Evolutionary conservation across 345 rosid genomes (phyloP).

Genomic region (Salix dunnii): DNA sequence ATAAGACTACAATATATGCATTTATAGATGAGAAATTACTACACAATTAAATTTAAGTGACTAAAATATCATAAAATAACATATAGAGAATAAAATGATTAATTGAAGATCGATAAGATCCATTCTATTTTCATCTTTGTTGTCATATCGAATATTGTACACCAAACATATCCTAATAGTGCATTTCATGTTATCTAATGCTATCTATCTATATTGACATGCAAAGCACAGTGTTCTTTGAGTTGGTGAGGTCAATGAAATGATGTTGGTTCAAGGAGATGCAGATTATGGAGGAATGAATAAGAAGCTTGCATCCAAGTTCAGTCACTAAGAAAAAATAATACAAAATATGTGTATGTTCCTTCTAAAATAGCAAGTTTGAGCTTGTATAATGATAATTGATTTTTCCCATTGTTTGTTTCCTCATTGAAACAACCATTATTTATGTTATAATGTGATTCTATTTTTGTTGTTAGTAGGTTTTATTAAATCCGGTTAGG

Average conservation of each 20-base stretch:
- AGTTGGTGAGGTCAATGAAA: not conserved
- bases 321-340: not conserved
- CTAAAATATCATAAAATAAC: too few relatives aligned
- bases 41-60: too few relatives aligned
- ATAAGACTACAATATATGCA: too few relatives aligned
- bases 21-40: too few relatives aligned
- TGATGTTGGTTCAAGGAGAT: not conserved
- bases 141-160: too few relatives aligned
- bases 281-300: not conserved
- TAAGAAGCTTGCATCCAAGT: not conserved
- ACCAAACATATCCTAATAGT: too few relatives aligned
- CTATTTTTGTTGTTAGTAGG: too few relatives aligned
- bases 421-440: not conserved
- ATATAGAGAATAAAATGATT: too few relatives aligned
- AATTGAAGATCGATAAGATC: too few relatives aligned
- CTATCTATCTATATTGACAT: not conserved
- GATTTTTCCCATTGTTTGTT: not conserved
- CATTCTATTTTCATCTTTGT: too few relatives aligned
- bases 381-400: not conserved
- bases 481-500: too few relatives aligned
- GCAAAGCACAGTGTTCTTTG: slow-evolving; percentile 6
- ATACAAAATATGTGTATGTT: not conserved
- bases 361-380: not conserved
- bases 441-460: too few relatives aligned
- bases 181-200: not conserved